Base-by-base conservation (phyloP, 768 basidiomycete species). In the Pulveroboletus ravenelii region DNA sequence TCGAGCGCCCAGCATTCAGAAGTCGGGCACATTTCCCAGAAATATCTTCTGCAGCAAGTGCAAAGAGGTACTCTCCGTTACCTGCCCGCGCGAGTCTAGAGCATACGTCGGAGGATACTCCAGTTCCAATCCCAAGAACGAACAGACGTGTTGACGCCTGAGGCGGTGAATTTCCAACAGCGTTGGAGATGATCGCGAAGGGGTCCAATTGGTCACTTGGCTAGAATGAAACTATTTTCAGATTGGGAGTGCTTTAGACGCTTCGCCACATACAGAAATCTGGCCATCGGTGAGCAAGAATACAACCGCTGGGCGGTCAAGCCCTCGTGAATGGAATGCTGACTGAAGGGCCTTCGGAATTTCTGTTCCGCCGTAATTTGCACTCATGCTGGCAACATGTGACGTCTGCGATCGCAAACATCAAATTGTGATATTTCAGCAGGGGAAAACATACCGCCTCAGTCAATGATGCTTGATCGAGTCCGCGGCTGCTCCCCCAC, bases 211-310 rank as follows among this genome's bases (percentile, higher is more conserved):
- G 27, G 17, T 69, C 17, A 48, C 39, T 25, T 4, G 0, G 1
- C 69, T 62, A 27, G 1, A 38, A 46, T 15, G 23, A 30, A 32
- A 7, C 0, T 23, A 2, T 25, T 43, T 30, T 45, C 7, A 46
- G 53, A 47, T 25, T 13, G 25, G 18, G 4, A 35, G 5, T 12
- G 10, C n/a, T 20, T 42, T 18, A 18, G 27, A 32, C 15, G 4
- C 5, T 9, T 34, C n/a, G 18, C 5, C 0, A 48, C 59, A 4
- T 34, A 64, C 53, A 39, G 68, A 1, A 25, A 80, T 72, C 45
- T 74, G 63, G 15, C 83, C 83, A 50, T 84, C 84, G 2, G 84
- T 85, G 29, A 85, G 65, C 12, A 85, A 61, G 52, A 85, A 82
- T 8, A 82, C 61, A 8, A 68, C 73, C 0, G 78, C 78, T 1